Conservation (phyloP, 352 stramenopile species). For the Phytophthora europaea region DNA sequence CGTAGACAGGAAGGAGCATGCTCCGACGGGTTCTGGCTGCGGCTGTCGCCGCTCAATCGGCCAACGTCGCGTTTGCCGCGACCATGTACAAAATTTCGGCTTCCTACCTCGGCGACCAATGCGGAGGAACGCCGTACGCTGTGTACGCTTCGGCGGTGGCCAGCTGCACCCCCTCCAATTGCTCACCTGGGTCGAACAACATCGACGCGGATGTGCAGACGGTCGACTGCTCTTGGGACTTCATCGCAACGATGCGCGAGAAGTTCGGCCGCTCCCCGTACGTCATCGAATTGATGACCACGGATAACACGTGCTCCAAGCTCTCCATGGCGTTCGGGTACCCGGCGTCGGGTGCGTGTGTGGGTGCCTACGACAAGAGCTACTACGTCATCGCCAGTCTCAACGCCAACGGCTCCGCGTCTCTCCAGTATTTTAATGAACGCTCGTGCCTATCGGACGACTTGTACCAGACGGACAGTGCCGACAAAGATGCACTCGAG, state of each 20-base stretch:
- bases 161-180: conserved; percentile 12
- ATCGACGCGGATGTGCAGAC: conserved; percentile 35
- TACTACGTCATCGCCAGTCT: conserved; percentile 38
- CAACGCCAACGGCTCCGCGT: conserved; percentile 33
- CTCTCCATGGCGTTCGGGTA: conserved; percentile 36
- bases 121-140: conserved; percentile 22
- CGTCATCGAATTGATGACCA: conserved; percentile 29
- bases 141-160: conserved; percentile 14
- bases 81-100: conserved; percentile 28
- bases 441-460: conserved; percentile 12
- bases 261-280: conserved; percentile 36
- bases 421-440: conserved; percentile 21
- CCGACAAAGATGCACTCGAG: conserved; percentile 17
- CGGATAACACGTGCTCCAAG: conserved; percentile 17
- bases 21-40: background rate
- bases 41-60: background rate
- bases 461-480: conserved; percentile 22
- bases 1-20: conserved; percentile 4
- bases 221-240: conserved; percentile 33
- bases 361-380: conserved; percentile 34
- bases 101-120: conserved; percentile 35
- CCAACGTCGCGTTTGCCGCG: background rate
- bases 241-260: conserved; percentile 25
- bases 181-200: conserved; percentile 10
- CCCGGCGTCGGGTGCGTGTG: conserved; percentile 28